Conservation (phyloP, 2,329 filamentous ascomycete genomes). For the Sordariomycetes sp. region DNA sequence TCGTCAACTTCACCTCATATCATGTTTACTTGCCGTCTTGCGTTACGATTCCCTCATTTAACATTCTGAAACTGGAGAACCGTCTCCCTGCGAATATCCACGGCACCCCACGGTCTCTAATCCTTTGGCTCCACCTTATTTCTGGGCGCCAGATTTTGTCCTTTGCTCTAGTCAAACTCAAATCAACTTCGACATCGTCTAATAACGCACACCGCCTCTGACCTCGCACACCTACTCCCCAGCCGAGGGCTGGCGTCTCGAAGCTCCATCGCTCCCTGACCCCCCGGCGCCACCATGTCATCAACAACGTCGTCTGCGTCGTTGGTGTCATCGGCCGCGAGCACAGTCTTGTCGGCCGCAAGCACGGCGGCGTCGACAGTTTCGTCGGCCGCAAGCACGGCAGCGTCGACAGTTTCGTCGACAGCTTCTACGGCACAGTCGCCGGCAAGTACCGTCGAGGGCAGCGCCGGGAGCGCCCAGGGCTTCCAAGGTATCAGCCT, state of each 20-base stretch:
- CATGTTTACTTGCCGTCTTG: not conserved
- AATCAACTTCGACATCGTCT: not conserved
- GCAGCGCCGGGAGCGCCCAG: conserved; percentile 9
- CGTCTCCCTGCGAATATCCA: not conserved
- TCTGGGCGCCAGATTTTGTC: not conserved
- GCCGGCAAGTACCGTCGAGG: not conserved
- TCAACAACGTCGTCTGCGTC: not conserved
- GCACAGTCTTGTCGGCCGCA: not conserved
- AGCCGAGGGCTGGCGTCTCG: not conserved
- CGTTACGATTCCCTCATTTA: not conserved
- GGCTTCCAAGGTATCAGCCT: conserved; percentile 27
- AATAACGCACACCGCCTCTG: not conserved
- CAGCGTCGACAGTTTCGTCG: conserved; percentile 3
- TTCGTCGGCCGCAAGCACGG: conserved; percentile 1
- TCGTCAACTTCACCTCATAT: not conserved
- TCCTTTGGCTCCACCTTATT: not conserved
- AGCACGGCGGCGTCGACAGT: no score
- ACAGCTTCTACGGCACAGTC: conserved; percentile 5
- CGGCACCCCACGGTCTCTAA: not conserved
- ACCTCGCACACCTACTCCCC: not conserved
- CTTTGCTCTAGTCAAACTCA: not conserved
- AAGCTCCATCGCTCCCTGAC: not conserved
- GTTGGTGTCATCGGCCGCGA: not conserved
- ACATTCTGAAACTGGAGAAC: not conserved
- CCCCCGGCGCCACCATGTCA: not conserved